Percentiles rank a stretch among this genome's conserved stretches.
These are phyloP conservation scores for Trichoderma aggressivum DNA, from an alignment of 2,329 filamentous ascomycete genomes.

Conservation along the genomic window DNA sequence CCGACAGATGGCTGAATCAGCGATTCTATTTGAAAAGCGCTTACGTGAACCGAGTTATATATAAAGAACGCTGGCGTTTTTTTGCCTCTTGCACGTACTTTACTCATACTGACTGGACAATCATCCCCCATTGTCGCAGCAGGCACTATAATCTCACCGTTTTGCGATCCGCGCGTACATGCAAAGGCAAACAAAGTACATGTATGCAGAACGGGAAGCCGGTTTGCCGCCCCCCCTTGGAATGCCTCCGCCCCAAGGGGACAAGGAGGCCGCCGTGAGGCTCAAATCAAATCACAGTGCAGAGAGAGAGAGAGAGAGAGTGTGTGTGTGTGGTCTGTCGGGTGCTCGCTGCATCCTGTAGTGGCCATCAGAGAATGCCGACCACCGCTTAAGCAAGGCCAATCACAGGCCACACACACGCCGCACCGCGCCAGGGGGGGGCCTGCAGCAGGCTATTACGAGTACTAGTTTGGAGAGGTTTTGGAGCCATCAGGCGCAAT, in stretches of 20 bases:
- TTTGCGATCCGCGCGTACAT: not conserved
- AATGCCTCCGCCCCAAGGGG: not conserved
- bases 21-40: not conserved
- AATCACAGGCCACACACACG: not conserved
- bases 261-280: conserved; percentile 9
- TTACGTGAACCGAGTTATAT: not conserved
- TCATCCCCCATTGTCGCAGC: not conserved
- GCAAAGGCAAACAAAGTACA: not conserved
- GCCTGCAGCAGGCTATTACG: not conserved
- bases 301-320: not conserved
- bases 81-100: too few relatives aligned
- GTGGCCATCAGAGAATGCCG: not conserved
- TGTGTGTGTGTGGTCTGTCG: not conserved
- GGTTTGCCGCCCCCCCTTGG: not conserved
- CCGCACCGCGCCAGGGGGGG: not conserved
- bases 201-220: not conserved
- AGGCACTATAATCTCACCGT: conserved; percentile 9
- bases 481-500: not conserved
- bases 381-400: not conserved
- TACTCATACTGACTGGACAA: too few relatives aligned
- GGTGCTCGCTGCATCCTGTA: not conserved
- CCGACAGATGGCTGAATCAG: not conserved
- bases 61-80: not conserved
- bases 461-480: not conserved
- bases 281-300: not conserved